Base-by-base conservation (phyloP, 2,329 filamentous ascomycete genomes). In the Alternaria consortialis region DNA sequence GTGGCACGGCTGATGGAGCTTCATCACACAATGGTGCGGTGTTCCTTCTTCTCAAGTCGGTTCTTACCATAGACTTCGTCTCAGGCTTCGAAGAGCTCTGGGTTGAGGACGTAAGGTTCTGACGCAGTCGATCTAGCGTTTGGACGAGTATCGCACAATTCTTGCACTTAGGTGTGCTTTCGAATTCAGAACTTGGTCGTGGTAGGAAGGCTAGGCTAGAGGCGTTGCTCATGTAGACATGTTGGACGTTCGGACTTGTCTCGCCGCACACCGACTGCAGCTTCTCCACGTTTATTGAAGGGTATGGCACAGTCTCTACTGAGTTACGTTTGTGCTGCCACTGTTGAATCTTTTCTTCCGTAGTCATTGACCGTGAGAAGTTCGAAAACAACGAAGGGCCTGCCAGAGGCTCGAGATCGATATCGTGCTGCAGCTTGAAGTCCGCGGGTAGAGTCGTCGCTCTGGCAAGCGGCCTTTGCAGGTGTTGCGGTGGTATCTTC, bases 121-220 rank as follows among this genome's bases (percentile, higher is more conserved):
- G 58, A 32, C 72, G 68, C 15, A 75, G 52, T 23, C 73, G 66
- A 47, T 58, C 57, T 3, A 75, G 40, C 2, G 72, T 64, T 44
- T 74, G 67, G 29, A 66, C 63, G 3, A 75, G 65, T 15, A 75
- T 70, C 5, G 53, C 39, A 42, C 73, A 75, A n/a, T 73, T 66
- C 20, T 61, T 64, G 64, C 73, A 75, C 7, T 43, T 37, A 29
- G 55, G 11, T 11, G 29, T 46, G 13, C n/a, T 40, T 6, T 15
- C 37, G 27, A 23, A 36, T 23, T 42, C 25, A 37, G 36, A 11
- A 9, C 7, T 58, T 42, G 39, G 34, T 44, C 20, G 54, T 7
- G 55, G 23, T 46, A 36, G 23, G 1, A 29, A 15, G 25, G 42
- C 5, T 5, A 13, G 15, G 23, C 12, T 42, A 11, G 20, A 50